phyloP scores from a whole-genome alignment of 495 filamentous ascomycete species.

The Friedmanniomyces simplex region DNA sequence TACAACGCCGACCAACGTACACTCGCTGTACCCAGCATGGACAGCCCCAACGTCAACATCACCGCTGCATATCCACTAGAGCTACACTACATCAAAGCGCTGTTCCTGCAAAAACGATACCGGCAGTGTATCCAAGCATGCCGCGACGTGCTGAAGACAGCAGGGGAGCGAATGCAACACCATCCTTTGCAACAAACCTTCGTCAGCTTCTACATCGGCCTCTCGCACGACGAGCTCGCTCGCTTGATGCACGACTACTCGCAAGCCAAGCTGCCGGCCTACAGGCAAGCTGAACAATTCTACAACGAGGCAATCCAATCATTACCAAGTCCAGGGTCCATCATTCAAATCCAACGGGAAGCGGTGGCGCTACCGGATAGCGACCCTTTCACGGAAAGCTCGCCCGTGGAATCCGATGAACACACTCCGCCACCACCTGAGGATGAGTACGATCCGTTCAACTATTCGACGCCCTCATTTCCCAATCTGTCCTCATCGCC shows the following conservation, averaged over 20 bases:
- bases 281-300: conserved; percentile 9
- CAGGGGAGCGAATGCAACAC: not conserved
- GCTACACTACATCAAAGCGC: conserved; percentile 15
- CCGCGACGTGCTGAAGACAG: conserved; percentile 4
- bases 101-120: conserved; percentile 9
- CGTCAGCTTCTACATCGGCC: conserved; percentile 14
- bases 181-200: conserved; percentile 9
- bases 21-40: not conserved
- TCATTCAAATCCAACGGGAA: not conserved
- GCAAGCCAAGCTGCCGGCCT: conserved; percentile 8
- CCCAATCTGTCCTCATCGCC: not conserved
- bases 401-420: not conserved
- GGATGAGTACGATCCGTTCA: not conserved
- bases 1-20: not conserved
- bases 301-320: conserved; percentile 4
- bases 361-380: not conserved
- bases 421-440: not conserved
- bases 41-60: not conserved
- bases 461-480: not conserved
- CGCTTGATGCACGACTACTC: conserved; percentile 16
- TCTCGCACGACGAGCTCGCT: conserved; percentile 16
- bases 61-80: conserved; percentile 4
- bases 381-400: not conserved
- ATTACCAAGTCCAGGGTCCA: not conserved
- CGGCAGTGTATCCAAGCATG: conserved; percentile 16